Evolutionary conservation across 352 stramenopile species (phyloP).

Genomic region (Pythium aquatile): DNA sequence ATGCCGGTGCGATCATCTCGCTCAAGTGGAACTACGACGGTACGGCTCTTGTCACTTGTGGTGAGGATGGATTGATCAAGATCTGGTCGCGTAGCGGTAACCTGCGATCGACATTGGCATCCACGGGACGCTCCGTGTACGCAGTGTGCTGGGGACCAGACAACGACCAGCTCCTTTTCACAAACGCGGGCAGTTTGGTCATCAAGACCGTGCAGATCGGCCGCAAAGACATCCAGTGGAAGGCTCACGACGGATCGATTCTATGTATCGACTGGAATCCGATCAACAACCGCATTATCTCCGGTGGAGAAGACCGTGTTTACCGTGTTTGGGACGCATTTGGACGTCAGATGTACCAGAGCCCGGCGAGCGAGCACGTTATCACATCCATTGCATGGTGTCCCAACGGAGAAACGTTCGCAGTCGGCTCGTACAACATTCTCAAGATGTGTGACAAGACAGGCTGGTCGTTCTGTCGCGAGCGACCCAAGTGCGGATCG

Average conservation of each 20-base stretch:
- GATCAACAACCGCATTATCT: slow-evolving; percentile 91
- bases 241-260: slow-evolving; percentile 89
- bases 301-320: slow-evolving; percentile 90
- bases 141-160: slow-evolving; percentile 90
- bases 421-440: slow-evolving; percentile 91
- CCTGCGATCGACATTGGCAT: slow-evolving; percentile 85
- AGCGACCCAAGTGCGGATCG: slow-evolving; percentile 78
- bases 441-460: slow-evolving; percentile 93
- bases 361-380: slow-evolving; percentile 78
- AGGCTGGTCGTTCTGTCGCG: slow-evolving; percentile 89
- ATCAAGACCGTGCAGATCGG: slow-evolving; percentile 92
- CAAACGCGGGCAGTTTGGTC: slow-evolving; percentile 82
- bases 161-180: slow-evolving; percentile 90
- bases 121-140: slow-evolving; percentile 82
- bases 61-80: slow-evolving; percentile 93
- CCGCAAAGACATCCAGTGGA: slow-evolving; percentile 88
- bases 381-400: slow-evolving; percentile 91
- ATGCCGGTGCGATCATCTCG: slow-evolving; percentile 84
- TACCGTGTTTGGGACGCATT: slow-evolving; percentile 94
- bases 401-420: slow-evolving; percentile 90
- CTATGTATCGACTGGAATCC: slow-evolving; percentile 93
- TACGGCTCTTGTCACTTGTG: slow-evolving; percentile 86
- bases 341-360: slow-evolving; percentile 89
- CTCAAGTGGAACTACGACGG: slow-evolving; percentile 94
- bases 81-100: slow-evolving; percentile 89